Evolutionary conservation across 1,139 yeast genomes (phyloP), one percentile per base, ranked within the genome.

Genomic region (Lodderomyces orthopsilosis): DNA sequence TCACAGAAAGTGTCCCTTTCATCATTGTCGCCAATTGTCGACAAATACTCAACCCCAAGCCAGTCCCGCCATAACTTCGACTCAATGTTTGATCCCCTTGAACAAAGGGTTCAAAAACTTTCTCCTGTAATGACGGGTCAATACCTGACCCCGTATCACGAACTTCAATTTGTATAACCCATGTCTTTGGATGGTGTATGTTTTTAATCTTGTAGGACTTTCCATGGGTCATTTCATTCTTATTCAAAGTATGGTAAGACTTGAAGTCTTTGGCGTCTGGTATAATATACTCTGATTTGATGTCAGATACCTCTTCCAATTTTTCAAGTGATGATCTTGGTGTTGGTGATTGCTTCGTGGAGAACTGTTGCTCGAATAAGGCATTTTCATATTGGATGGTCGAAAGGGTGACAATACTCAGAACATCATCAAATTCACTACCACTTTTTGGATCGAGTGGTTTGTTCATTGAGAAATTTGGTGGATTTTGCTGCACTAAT

Each of bases 21-120:
- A 91, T 88, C 82, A 91, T 83, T 30, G 77, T 79, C 1, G 96
- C 95, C 49, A 93, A 74, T 63, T 93, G 97, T 47, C 91, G 77
- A 63, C 97, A 91, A 59, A 93, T 91, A 0, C 96, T 88, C 40
- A 93, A 74, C 2, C 98, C 98, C 43, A 93, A 71, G 7, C 98
- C 98, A 0, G 97, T 90, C 52, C 98, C 98, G 45, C 97, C 96
- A 59, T 87, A 86, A 43, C 91, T 87, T 60, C 96, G 74, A 2
- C 95, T 85, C 32, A 91, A 73, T 0, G 97, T 90, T 62, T 91
- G 97, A 57, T 93, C 98, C 37, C 98, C 98, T 65, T 91, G 98
- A 26, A 89, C 89, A 67, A 93, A 93, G 2, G 97, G 97, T 58
- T 93, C 97, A 65, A 93, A 93, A 1, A 93, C 93, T 51, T 85